A percentile compares a stretch with the other conserved stretches of the same genome.
Conservation (phyloP, 371 early-diverging fungal genomes). For the Encephalitozoon cuniculi region DNA sequence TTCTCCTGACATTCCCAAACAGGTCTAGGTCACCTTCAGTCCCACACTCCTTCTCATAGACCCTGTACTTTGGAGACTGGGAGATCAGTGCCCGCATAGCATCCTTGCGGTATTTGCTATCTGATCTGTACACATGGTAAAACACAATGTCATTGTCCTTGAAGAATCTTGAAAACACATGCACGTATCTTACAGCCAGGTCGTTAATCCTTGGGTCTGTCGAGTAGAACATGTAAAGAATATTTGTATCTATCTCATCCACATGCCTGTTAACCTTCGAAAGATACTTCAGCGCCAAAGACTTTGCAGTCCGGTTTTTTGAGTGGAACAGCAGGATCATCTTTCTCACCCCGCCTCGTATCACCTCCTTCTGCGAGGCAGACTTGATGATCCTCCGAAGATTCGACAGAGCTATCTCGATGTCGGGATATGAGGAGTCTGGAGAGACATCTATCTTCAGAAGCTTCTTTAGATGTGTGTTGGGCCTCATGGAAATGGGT, state of each 20-base stretch:
- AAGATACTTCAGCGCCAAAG: neutral
- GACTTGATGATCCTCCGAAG: neutral
- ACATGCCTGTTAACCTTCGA: constrained; percentile 7
- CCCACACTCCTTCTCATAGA: neutral
- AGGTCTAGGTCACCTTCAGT: neutral
- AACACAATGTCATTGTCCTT: constrained; percentile 3
- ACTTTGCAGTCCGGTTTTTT: constrained; percentile 11
- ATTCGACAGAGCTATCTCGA: constrained; percentile 1
- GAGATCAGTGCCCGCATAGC: neutral
- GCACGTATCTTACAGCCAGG: constrained; percentile 7
- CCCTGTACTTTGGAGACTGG: neutral
- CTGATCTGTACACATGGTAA: neutral
- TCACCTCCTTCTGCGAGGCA: neutral
- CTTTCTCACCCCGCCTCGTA: constrained; percentile 7
- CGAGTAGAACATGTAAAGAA: constrained; percentile 22
- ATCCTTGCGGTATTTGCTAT: constrained; percentile 10
- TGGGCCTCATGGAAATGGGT: constrained; percentile 3
- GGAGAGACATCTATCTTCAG: neutral
- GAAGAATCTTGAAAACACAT: constrained; percentile 26
- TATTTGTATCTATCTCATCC: constrained; percentile 2
- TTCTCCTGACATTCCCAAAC: neutral
- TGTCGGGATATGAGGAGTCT: neutral
- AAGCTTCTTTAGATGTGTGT: constrained; percentile 3
- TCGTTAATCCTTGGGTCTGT: constrained; percentile 13
- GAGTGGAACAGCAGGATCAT: constrained; percentile 2